Percentiles rank a stretch among this genome's conserved stretches.
Conservation (phyloP, 805 yeast genomes). For the Komagataella phaffii region DNA sequence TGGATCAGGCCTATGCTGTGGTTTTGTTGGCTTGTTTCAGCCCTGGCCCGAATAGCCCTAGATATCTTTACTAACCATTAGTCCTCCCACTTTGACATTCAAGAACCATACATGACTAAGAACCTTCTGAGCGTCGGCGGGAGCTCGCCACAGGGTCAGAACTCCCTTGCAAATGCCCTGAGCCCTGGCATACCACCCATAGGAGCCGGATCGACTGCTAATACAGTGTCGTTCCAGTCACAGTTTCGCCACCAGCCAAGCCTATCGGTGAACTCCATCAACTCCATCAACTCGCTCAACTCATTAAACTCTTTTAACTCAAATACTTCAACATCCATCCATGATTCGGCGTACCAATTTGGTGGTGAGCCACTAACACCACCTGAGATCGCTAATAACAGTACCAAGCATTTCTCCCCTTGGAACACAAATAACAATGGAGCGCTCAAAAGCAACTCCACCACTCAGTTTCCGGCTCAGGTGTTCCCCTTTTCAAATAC, state of each 20-base stretch:
- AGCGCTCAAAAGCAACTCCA: not conserved
- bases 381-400: slow-evolving; percentile 4
- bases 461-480: not conserved
- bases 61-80: not conserved
- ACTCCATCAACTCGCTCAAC: slow-evolving; percentile 4
- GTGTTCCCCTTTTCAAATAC: not conserved
- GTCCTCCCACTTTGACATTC: not conserved
- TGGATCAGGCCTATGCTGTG: not conserved
- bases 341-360: not conserved
- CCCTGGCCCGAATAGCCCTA: not conserved
- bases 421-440: slow-evolving; percentile 4
- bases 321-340: not conserved
- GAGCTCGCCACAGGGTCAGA: not conserved
- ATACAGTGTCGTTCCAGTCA: not conserved
- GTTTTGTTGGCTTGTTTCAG: not conserved
- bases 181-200: not conserved
- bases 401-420: slow-evolving; percentile 4
- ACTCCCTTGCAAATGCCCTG: not conserved
- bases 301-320: not conserved
- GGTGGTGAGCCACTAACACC: slow-evolving; percentile 6
- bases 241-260: slow-evolving; percentile 4
- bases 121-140: not conserved
- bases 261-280: slow-evolving; percentile 6
- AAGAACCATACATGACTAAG: not conserved
- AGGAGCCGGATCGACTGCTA: not conserved